Base-by-base conservation (phyloP, 352 stramenopile genomes). In the Pythium aquatile region DNA sequence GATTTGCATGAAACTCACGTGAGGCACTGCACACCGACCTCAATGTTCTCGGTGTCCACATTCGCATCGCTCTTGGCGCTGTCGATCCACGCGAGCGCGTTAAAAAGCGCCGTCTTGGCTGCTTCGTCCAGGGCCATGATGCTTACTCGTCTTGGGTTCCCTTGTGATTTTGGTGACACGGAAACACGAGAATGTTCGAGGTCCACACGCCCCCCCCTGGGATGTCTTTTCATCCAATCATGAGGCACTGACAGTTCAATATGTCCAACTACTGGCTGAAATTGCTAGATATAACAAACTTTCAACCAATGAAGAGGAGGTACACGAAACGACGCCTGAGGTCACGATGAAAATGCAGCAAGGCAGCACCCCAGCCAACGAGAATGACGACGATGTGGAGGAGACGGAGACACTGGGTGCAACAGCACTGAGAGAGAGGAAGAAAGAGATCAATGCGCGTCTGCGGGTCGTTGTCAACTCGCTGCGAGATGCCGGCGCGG, bases 51-150 rank as follows among this genome's bases (percentile, higher is more conserved):
- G 0, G 68, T 58, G 64, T 93, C 69, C 42, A 91, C 75, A 9
- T 69, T 63, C 20, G 71, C 70, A 61, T 80, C 70, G 53, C 72
- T 73, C 73, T 93, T 93, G 61, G 82, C 78, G 65, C 59, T 69
- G 33, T 91, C 79, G 32, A 93, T 70, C 80, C 79, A 93, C 72
- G 73, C 59, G 54, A 93, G 75, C 59, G 83, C 80, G 70, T 90
- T 88, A 56, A 89, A 93, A 62, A 93, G 74, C 80, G 77, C 76
- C 55, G 72, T 74, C 60, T 79, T 80, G 39, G 62, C 68, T 14
- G 56, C 67, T 28, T 56, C 67, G 61, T 88, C 70, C 73, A 84
- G 79, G 17, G 24, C 29, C 49, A 56, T 56, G 63, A 7, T 39
- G 39, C 39, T 70, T 32, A 29, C 29, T 55, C 26, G 60, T 10